Evolutionary conservation across 306 rosid species (phyloP).

Genomic region (Albizia julibrissin): DNA sequence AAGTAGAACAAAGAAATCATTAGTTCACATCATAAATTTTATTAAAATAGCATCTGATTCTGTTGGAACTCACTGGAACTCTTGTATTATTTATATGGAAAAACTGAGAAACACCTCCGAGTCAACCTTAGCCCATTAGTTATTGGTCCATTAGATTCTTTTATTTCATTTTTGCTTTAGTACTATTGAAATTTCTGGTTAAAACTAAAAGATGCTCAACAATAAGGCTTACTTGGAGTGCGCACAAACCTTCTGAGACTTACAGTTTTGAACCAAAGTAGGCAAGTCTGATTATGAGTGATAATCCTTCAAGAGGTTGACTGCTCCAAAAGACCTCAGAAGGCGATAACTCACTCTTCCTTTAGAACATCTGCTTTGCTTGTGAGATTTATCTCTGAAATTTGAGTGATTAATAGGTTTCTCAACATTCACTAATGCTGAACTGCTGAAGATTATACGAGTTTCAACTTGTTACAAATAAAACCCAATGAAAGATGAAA

Average conservation of each 20-base stretch:
- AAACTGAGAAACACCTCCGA: not conserved
- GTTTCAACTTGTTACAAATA: not conserved
- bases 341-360: not conserved
- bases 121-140: not conserved
- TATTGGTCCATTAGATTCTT: not conserved
- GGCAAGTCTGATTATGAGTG: not conserved
- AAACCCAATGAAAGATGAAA: not conserved
- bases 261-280: not conserved
- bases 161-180: not conserved
- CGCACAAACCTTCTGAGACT: not conserved
- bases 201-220: not conserved
- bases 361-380: not conserved
- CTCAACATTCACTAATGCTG: not conserved
- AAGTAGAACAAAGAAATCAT: not conserved
- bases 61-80: not conserved
- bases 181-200: not conserved
- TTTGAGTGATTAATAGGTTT: not conserved
- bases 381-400: not conserved
- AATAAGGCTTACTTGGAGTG: not conserved
- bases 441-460: not conserved
- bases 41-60: not conserved
- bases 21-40: not conserved
- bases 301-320: not conserved
- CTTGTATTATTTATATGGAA: not conserved
- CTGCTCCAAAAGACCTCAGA: not conserved